Conservation (phyloP, 2,329 filamentous ascomycete genomes). For the Colletotrichum endophyticum region DNA sequence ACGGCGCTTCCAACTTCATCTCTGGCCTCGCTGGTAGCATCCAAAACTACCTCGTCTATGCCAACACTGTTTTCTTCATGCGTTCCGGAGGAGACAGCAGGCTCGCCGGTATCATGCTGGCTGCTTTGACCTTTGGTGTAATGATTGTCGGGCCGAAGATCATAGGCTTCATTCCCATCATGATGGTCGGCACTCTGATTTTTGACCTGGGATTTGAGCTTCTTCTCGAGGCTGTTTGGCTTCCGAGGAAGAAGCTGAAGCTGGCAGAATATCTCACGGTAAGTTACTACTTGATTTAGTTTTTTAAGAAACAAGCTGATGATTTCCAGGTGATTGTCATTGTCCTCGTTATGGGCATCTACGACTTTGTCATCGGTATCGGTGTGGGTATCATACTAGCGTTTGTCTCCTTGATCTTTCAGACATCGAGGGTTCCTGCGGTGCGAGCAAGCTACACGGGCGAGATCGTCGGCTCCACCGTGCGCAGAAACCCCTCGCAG, state of each 20-base stretch:
- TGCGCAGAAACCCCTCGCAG: constrained; percentile 88
- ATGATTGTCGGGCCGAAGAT: constrained; percentile 86
- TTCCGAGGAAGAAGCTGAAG: constrained; percentile 88
- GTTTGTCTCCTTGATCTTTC: constrained; percentile 88
- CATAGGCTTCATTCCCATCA: constrained; percentile 93
- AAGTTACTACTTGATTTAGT: constrained; percentile 28
- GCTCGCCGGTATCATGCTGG: constrained; percentile 84
- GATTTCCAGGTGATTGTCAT: constrained; percentile 73
- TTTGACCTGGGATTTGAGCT: constrained; percentile 95
- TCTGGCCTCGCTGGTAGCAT: constrained; percentile 90
- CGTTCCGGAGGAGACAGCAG: constrained; percentile 88
- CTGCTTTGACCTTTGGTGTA: constrained; percentile 77
- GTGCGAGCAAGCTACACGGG: constrained; percentile 91
- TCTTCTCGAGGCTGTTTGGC: constrained; percentile 84
- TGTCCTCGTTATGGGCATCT: constrained; percentile 92
- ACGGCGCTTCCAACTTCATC: constrained; percentile 90
- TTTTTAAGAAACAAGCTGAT: constrained; percentile 25
- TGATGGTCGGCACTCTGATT: constrained; percentile 95
- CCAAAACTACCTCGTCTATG: constrained; percentile 96
- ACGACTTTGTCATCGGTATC: constrained; percentile 96
- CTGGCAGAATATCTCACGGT: constrained; percentile 87
- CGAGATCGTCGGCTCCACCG: constrained; percentile 87
- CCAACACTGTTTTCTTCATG: constrained; percentile 97
- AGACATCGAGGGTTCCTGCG: constrained; percentile 88
- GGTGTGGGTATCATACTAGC: constrained; percentile 90